Conservation (phyloP, 352 stramenopile species). For the Globisporangium paroecandrum region DNA sequence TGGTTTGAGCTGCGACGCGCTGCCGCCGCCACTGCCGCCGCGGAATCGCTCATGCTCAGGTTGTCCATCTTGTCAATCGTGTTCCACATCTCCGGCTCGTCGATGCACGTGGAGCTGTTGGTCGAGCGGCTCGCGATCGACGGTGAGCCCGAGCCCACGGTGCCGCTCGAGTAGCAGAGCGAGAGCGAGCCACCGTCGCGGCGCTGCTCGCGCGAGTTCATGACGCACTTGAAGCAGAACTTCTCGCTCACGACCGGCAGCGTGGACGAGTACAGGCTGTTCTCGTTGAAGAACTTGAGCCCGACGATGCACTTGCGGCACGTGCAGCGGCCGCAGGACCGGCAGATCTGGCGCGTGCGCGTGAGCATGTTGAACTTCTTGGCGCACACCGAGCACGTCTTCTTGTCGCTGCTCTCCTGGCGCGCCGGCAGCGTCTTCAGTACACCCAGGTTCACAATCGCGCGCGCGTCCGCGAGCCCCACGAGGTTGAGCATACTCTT, state of each 20-base stretch:
- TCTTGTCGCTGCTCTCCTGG: not conserved
- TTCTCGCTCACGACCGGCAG: constrained; percentile 11
- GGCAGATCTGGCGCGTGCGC: constrained; percentile 13
- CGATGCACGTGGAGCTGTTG: not conserved
- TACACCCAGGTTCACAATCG: constrained; percentile 14
- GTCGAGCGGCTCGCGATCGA: constrained; percentile 8
- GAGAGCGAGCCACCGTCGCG: not conserved
- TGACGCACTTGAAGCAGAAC: constrained; percentile 26
- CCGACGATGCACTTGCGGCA: constrained; percentile 23
- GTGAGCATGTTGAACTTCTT: constrained; percentile 30
- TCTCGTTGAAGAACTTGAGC: constrained; percentile 21
- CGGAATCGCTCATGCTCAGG: not conserved
- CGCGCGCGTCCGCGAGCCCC: constrained; percentile 12
- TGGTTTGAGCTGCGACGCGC: not conserved
- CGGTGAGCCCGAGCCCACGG: not conserved
- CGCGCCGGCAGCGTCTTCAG: constrained; percentile 10
- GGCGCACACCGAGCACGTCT: constrained; percentile 25
- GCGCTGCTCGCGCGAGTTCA: constrained; percentile 16
- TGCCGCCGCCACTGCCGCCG: not conserved
- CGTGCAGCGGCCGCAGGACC: constrained; percentile 18
- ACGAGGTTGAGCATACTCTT: constrained; percentile 6
- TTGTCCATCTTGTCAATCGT: constrained; percentile 2
- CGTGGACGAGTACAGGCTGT: constrained; percentile 6
- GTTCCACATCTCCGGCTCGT: constrained; percentile 7
- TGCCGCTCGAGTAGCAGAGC: not conserved